phyloP scores from a whole-genome alignment of 164 flowering plant genomes.

The Amborella trichopoda region DNA sequence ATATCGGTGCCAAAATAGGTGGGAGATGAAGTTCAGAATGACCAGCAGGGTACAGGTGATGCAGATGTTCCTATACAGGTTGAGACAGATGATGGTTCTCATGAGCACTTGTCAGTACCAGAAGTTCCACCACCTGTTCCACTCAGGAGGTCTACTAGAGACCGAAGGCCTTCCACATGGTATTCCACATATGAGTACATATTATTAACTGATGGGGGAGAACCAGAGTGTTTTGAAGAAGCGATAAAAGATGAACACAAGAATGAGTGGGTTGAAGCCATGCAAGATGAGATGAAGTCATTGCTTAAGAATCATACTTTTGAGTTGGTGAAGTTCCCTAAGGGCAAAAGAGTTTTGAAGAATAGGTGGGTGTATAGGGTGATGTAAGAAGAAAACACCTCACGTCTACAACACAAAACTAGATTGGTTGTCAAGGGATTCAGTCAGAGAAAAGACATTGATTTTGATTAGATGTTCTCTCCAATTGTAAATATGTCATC shows the following conservation, averaged over 20 bases:
- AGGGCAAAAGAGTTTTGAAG: not conserved
- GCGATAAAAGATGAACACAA: not conserved
- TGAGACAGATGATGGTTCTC: not conserved
- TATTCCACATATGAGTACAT: constrained; percentile 1
- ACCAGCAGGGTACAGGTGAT: not conserved
- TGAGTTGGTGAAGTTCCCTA: not conserved
- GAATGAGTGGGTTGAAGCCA: not conserved
- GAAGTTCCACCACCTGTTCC: constrained; percentile 1
- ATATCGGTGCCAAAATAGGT: not conserved
- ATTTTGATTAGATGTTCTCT: not conserved
- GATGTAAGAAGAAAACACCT: not conserved
- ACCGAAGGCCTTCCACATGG: not conserved
- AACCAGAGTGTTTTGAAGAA: not conserved
- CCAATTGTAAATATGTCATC: not conserved
- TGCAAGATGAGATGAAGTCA: not conserved
- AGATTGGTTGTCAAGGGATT: not conserved
- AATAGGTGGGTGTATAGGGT: not conserved
- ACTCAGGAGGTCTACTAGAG: constrained; percentile 1
- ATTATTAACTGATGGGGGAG: not conserved
- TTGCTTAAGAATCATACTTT: not conserved
- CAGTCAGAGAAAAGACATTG: not conserved
- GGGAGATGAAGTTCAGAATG: not conserved
- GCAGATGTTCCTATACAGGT: not conserved
- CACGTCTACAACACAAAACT: not conserved
- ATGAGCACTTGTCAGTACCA: not conserved